Evolutionary conservation across 2,329 filamentous ascomycete species (phyloP), one percentile per base, ranked within the genome.

Genomic region (Cercospora nicotianae): DNA sequence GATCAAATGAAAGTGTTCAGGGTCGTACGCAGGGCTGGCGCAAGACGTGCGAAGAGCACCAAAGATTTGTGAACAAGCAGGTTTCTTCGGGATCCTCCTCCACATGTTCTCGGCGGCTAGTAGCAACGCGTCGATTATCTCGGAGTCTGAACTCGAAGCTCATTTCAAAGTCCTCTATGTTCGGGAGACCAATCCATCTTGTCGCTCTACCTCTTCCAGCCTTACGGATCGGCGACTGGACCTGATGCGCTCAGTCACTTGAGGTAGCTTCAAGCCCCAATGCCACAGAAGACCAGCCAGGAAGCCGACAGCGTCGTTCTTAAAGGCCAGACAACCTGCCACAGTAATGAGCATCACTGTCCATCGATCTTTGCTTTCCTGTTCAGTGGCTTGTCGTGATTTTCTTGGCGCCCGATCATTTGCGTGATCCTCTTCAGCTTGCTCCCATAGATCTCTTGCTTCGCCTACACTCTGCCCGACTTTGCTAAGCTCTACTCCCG

Each of bases 321-420:
- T 91, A 75, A 96, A 97, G 0, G 92, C 93, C 60, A 98, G 80
- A 64, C 96, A 85, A 2, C 90, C 87, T 0, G 91, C 93, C 8
- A 92, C 88, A 0, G 94, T 98, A 69, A 94, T 90, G 67, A 97
- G 84, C 93, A 97, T 96, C 0, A 97, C 90, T 23, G 89, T 91
- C 91, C 92, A 97, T 66, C 93, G 85, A 77, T 92, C 88, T 65
- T 86, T 86, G 57, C 89, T 86, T 79, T 95, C 91, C 62, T 87
- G 82, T 16, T 93, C 89, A 1, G 85, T 87, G 2, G 91, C 78
- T 7, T 84, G 81, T 20, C 85, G 83, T 30, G 85, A 80, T 72
- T 85, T 84, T 3, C 77, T 72, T 65, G 79, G 74, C 30, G 72
- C 69, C 36, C 70, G 66, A 3, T 71, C 68, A 59, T 72, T 69